Conservation (phyloP, 2,329 filamentous ascomycete species). For the Atkinsonella texensis region DNA sequence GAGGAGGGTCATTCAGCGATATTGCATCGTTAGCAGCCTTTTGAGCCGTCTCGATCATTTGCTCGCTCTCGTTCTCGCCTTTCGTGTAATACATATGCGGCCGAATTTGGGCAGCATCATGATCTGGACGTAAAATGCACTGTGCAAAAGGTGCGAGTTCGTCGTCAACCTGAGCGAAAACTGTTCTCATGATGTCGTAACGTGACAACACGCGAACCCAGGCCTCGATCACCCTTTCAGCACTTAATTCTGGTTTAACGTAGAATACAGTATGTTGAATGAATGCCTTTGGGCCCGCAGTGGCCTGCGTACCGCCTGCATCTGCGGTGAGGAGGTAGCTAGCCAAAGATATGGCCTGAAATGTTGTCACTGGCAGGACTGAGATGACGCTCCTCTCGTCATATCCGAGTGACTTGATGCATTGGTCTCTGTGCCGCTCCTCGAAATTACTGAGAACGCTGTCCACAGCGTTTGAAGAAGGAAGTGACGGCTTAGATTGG, state of each 20-base stretch:
- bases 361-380: not conserved
- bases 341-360: not conserved
- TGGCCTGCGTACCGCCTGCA: not conserved
- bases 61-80: conserved; percentile 6
- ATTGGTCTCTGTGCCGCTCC: not conserved
- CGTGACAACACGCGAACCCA: not conserved
- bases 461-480: not conserved
- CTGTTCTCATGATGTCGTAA: not conserved
- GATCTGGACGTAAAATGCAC: conserved; percentile 14
- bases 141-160: conserved; percentile 22
- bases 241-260: not conserved
- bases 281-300: not conserved
- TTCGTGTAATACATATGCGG: not conserved
- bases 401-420: not conserved
- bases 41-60: conserved; percentile 7
- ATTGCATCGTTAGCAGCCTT: conserved; percentile 4
- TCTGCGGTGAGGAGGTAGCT: not conserved
- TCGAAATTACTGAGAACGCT: not conserved
- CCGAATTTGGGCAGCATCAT: conserved; percentile 2
- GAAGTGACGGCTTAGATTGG: not conserved
- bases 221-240: not conserved
- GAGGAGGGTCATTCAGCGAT: not conserved
- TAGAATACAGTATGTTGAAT: not conserved
- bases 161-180: conserved; percentile 12
- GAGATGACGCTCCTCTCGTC: not conserved